Base-by-base conservation (phyloP, 2,329 filamentous ascomycete genomes). In the Coniochaeta sp. region DNA sequence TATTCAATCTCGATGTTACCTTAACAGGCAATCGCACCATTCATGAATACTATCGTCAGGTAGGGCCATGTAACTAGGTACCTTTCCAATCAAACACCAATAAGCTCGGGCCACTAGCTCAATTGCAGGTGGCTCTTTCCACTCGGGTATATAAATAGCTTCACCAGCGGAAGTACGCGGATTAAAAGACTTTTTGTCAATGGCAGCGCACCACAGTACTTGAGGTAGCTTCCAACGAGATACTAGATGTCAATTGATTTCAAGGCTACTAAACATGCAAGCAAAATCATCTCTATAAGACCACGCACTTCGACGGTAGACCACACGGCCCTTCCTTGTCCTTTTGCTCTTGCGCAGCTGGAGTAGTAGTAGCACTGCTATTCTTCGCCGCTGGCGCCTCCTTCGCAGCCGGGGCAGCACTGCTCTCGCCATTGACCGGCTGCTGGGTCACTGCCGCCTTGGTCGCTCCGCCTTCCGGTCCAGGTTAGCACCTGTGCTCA, bases 301-400 rank as follows among this genome's bases (percentile, higher is more conserved):
- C 54, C 31, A 57, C 75, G 74, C 90, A 95, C 70, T 93, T 93
- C 58, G 79, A 76, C 34, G 91, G 90, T 67, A 95, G 76, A 24
- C 91, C 90, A 71, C 91, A 96, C 54, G 89, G 89, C 0, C 90
- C 88, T 69, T 88, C 84, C 60, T 82, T 81, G 59, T 80, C 76
- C 72, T 59, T 55, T 54, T 62, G 50, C 57, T 56, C 36, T 14
- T 19, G 22, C 16, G 56, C 8, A 24, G 34, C 19, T n/a, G 34
- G 54, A 34, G 28, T 12, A 19, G 52, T 11, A 9, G 50, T 19
- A 31, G 28, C 5, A 57, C 38, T 34, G 26, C 38, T 58, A 24
- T 58, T 40, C 56, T 31, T n/a, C 19, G 56, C 38, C 34, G 56
- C 17, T 40, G 55, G 17, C 34, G 8, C n/a, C 26, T 17, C 26